Base-by-base conservation (phyloP, 768 basidiomycete species). In the Pulveroboletus sp. region DNA sequence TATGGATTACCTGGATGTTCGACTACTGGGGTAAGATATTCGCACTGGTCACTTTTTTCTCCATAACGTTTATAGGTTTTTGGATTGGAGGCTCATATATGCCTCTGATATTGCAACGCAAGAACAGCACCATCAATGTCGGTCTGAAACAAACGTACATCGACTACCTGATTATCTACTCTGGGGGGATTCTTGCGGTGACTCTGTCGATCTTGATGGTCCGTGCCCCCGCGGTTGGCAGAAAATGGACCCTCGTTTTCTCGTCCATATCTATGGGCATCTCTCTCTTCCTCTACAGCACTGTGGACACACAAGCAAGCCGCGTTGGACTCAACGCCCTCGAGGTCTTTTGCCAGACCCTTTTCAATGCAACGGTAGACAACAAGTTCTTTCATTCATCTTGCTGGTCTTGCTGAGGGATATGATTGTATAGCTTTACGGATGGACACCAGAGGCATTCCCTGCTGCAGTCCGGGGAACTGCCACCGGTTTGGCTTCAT, bases 401-500 rank as follows among this genome's bases (percentile, higher is more conserved):
- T 16, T 17, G 6, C 11, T 39, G 5, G 24, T 6, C n/a, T 37
- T 2, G 1, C 35, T 44, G 29, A 53, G n/a, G 21, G 2, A n/a
- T 4, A 24, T 14, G 14, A 19, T 44, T 6, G 11, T 23, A 56
- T n/a, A n/a, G 55, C 42, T 55, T 45, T 24, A 33, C 2, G 53
- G 55, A 25, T 57, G 55, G 55, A 57, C 43, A n/a, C 55, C 55
- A 3, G 55, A 57, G 29, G 49, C 55, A 16, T 57, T 57, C 33
- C 55, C 55, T 14, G 6, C 27, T 17, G 45, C 55, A 11, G 46
- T 57, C 9, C 45, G 55, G 27, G 55, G 55, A 7, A 57, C 55
- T 24, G 55, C 43, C 1, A 45, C 49, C 2, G 53, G 55, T 3
- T 33, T 48, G 27, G 45, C 53, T 12, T 5, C 23, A 2, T 55